Evolutionary conservation across 176 grass and related monocot genomes (phyloP).

Genomic region (Cymbopogon citratus): DNA sequence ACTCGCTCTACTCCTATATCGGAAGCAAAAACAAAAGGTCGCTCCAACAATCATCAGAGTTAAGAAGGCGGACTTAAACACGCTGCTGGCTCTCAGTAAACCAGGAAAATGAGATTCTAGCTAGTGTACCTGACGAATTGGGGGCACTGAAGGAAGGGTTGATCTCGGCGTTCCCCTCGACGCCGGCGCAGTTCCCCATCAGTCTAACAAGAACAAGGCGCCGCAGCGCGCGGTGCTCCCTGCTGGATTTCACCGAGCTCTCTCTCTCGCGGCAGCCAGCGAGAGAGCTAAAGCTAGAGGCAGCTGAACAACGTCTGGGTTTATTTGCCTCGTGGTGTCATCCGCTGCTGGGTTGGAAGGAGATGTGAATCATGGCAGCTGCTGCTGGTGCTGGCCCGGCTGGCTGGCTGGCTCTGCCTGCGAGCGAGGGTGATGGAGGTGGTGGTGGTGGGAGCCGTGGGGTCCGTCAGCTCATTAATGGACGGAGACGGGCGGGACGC

Average conservation of each 20-base stretch:
- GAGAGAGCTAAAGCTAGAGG: background rate
- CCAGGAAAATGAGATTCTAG: background rate
- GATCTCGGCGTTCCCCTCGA: slow-evolving; percentile 67
- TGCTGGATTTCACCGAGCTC: no score
- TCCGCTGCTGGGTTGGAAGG: slow-evolving; percentile 12
- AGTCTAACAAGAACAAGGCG: background rate
- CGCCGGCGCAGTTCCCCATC: slow-evolving; percentile 72
- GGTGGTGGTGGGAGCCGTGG: slow-evolving; percentile 26
- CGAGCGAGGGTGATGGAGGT: slow-evolving; percentile 35
- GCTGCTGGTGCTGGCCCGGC: background rate
- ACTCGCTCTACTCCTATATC: background rate
- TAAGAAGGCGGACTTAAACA: background rate
- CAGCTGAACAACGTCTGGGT: background rate
- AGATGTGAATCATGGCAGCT: slow-evolving; percentile 42
- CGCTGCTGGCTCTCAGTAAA: background rate
- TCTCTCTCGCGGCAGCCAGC: background rate
- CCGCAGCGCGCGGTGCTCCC: background rate
- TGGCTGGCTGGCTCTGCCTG: slow-evolving; percentile 14
- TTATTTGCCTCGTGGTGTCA: slow-evolving; percentile 10
- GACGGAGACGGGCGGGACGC: background rate
- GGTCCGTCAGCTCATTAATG: slow-evolving; percentile 41
- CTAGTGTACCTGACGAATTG: slow-evolving; percentile 58
- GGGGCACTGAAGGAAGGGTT: slow-evolving; percentile 56
- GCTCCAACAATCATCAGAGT: background rate
- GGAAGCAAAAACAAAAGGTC: background rate